Evolutionary conservation across 2,329 filamentous ascomycete genomes (phyloP), one percentile per base, ranked within the genome.

Genomic region (Talaromyces sp.): DNA sequence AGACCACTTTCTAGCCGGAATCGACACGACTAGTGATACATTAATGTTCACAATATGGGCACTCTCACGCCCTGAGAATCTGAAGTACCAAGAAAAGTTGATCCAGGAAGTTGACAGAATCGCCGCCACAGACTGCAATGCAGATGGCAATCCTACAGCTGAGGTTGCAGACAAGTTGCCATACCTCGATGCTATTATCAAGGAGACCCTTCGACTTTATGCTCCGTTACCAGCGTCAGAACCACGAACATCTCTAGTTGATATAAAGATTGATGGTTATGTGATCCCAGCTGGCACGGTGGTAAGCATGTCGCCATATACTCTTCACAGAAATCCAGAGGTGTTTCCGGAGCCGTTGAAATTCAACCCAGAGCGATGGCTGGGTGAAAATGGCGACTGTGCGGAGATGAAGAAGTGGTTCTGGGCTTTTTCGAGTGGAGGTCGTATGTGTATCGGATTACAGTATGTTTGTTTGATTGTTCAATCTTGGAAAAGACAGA

Each of bases 21-120:
- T 85, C 10, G 82, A 85, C 64, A 86, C 84, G 0, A 85, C 83
- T 0, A 81, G 81, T 27, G 82, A 86, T 59, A 82, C 82, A 0
- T 66, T 84, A 1, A 84, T 84, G 78, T 85, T 83, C 65, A 70
- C 81, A 0, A 73, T 85, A 14, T 85, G 82, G 80, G 73, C 79
- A 0, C 75, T 86, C 0, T 85, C 84, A 0, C 74, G 76, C 1
- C 80, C 79, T 0, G 74, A 78, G 37, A 77, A 84, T 59, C 61
- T 69, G 5, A 63, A 67, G 8, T 80, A 78, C n/a, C 84, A 87
- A 69, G 68, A 80, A 0, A 78, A 74, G 9, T 71, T 87, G 2
- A 72, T 76, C 9, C 69, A 74, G 3, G 84, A 86, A 68, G 75
- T 84, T 0, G 66, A 67, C 10, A 58, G 33, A 0, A 69, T 82